These are phyloP conservation scores for Meyerozyma guilliermondii DNA, from an alignment of 1,139 yeast species.

Conservation along the genomic window DNA sequence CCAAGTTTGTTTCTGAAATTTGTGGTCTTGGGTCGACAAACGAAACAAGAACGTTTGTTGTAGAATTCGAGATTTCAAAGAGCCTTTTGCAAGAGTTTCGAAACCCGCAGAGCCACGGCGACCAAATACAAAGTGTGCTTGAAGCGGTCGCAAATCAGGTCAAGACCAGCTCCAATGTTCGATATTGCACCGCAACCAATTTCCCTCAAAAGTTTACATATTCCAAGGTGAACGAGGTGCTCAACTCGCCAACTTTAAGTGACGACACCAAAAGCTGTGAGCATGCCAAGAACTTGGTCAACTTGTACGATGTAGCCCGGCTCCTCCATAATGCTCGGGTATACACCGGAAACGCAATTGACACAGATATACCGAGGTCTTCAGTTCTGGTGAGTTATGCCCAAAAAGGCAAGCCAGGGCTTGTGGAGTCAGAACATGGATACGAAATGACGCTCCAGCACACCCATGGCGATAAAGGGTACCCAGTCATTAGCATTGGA, in stretches of 20 bases:
- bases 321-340: conserved; percentile 22
- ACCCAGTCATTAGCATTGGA: conserved; percentile 8
- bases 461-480: conserved; percentile 9
- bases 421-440: conserved; percentile 12
- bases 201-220: conserved; percentile 39
- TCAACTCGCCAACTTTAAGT: conserved; percentile 14
- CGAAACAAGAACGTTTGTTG: conserved; percentile 44
- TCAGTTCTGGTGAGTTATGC: conserved; percentile 11
- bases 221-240: conserved; percentile 26
- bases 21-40: conserved; percentile 46
- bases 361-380: conserved; percentile 12
- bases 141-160: conserved; percentile 12
- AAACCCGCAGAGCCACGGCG: conserved; percentile 11
- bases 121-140: conserved; percentile 10
- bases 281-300: conserved; percentile 23
- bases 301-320: conserved; percentile 24
- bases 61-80: conserved; percentile 29
- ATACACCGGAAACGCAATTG: conserved; percentile 17
- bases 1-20: conserved; percentile 45
- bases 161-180: conserved; percentile 13
- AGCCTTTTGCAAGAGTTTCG: conserved; percentile 20
- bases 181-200: conserved; percentile 18
- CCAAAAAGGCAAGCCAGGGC: not conserved
- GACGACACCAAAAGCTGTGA: conserved; percentile 8
- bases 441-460: conserved; percentile 10